Evolutionary conservation across 2,329 filamentous ascomycete genomes (phyloP), one percentile per base, ranked within the genome.

Genomic region (Huntiella decipiens): DNA sequence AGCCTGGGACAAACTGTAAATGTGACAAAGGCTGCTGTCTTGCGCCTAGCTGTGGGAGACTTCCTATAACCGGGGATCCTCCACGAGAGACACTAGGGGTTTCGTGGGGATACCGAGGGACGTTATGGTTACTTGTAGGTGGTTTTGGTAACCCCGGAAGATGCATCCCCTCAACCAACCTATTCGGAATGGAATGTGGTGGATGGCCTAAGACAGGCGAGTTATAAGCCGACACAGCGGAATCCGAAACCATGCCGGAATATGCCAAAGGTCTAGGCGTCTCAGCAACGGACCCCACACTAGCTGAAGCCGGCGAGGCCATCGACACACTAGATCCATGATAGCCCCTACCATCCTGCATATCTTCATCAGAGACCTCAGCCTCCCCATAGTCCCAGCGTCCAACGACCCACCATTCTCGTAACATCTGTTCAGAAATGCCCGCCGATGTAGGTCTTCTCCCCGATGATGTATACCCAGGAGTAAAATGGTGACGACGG

Each of bases 401-500:
- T 2, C 17, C 17, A 19, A 19, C 17, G 38, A 66, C 65, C 70
- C 75, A 74, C 71, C 72, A 74, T 53, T 74, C 70, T 52, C 72
- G 73, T 22, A 74, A 56, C 8, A 73, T 62, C 4, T 63, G 64
- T 70, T 73, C 74, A 2, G 70, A 66, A 12, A 71, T 70, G 70
- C 70, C 73, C 55, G 74, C 71, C 4, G 40, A 43, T 3, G 70
- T 69, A 52, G 69, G 73, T 5, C 70, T 68, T 5, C 17, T 31
- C 19, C 38, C 74, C 73, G 38, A 69, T 69, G 38, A 69, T 69
- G 12, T 67, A 68, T 44, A 67, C 61, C 50, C 72, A 64, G 13
- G 70, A 50, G 71, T 67, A 54, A 74, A 74, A 54, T 74, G 71
- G 3, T 71, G 70, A 39, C 71, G 63, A 35, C 71, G 64, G 31